Evolutionary conservation across 495 filamentous ascomycete species (phyloP).

Genomic region (Talaromyces liani): DNA sequence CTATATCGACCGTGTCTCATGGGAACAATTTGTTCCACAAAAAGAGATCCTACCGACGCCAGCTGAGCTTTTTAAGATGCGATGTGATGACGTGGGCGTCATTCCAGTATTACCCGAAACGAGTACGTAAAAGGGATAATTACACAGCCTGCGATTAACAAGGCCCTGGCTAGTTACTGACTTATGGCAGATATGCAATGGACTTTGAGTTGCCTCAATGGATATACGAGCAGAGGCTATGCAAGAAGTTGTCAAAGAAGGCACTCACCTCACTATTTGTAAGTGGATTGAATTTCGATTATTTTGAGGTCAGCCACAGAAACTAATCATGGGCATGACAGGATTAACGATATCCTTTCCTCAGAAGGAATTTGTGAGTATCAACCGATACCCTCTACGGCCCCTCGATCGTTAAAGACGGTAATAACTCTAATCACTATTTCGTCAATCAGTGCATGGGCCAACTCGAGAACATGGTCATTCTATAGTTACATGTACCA

Average conservation of each 20-base stretch:
- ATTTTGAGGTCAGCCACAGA: not conserved
- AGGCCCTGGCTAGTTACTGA: not conserved
- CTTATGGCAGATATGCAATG: not conserved
- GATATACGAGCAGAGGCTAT: constrained; percentile 1
- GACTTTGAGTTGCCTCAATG: constrained; percentile 3
- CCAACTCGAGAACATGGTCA: constrained; percentile 2
- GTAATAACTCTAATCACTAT: not conserved
- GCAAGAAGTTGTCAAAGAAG: not conserved
- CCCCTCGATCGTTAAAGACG: not conserved
- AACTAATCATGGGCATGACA: not conserved
- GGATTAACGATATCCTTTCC: constrained; percentile 2
- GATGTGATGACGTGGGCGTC: not conserved
- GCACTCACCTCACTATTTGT: not conserved
- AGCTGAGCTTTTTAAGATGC: constrained; percentile 1
- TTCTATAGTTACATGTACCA: constrained; percentile 4
- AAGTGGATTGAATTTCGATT: not conserved
- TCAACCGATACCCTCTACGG: not conserved
- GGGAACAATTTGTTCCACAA: not conserved
- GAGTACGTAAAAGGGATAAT: not conserved
- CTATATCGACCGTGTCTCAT: not conserved
- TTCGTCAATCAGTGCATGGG: not conserved
- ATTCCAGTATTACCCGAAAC: constrained; percentile 1
- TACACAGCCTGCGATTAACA: not conserved
- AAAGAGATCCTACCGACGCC: not conserved
- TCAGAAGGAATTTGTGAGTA: not conserved